Percentiles rank a stretch among this genome's conserved stretches.
These are phyloP conservation scores for Taphrina communis DNA, from an alignment of 1,139 yeast species.

Conservation along the genomic window DNA sequence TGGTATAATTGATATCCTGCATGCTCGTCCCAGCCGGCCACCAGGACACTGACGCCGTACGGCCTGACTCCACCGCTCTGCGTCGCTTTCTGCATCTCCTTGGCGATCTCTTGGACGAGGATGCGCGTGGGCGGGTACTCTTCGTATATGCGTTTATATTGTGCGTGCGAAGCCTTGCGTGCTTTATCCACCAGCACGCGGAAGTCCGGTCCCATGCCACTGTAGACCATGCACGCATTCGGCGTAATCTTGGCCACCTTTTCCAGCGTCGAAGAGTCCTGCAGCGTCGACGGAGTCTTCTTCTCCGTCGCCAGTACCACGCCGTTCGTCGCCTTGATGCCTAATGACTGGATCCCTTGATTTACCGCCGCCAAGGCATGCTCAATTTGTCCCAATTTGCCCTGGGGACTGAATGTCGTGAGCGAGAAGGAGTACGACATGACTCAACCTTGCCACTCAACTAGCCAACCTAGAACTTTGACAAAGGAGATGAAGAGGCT, in stretches of 20 bases:
- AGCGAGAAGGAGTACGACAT: conserved; percentile 81
- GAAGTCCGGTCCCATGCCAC: conserved; percentile 99
- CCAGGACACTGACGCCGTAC: conserved; percentile 89
- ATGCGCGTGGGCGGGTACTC: conserved; percentile 97
- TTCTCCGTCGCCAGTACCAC: conserved; percentile 96
- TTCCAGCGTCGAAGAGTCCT: conserved; percentile 73
- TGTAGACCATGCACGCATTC: conserved; percentile 92
- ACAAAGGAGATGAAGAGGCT: neutral
- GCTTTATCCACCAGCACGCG: conserved; percentile 93
- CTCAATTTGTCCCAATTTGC: conserved; percentile 96
- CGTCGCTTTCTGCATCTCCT: conserved; percentile 96
- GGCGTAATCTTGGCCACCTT: conserved; percentile 90
- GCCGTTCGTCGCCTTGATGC: conserved; percentile 95
- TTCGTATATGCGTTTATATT: conserved; percentile 89
- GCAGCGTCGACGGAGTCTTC: conserved; percentile 78
- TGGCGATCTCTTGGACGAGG: conserved; percentile 91
- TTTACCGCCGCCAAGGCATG: conserved; percentile 97
- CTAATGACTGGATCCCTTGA: conserved; percentile 96
- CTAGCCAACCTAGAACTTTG: neutral
- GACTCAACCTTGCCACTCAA: neutral
- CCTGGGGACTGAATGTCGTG: conserved; percentile 96
- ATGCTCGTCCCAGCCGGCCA: conserved; percentile 91
- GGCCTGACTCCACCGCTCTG: conserved; percentile 99
- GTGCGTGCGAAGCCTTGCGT: conserved; percentile 88
- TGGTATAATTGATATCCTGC: conserved; percentile 73